Evolutionary conservation across 2,329 filamentous ascomycete genomes (phyloP).

Genomic region (Penicillium frequentans): DNA sequence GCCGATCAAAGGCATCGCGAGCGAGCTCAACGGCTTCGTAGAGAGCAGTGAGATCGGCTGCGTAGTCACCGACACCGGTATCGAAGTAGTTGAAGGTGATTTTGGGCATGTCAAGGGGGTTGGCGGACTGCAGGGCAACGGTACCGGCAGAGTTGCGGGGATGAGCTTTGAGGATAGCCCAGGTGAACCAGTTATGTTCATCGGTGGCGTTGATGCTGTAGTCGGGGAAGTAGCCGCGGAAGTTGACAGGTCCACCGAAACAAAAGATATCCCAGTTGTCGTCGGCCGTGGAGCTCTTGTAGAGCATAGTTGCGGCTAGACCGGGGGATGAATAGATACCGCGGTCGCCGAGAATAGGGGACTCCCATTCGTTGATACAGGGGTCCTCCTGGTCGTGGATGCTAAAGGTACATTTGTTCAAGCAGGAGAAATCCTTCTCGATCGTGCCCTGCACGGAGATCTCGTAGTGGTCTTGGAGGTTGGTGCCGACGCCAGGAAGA

Average conservation of each 20-base stretch:
- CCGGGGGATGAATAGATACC: slow-evolving; percentile 53
- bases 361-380: slow-evolving; percentile 45
- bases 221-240: slow-evolving; percentile 51
- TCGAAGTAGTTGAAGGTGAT: slow-evolving; percentile 62
- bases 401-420: slow-evolving; percentile 32
- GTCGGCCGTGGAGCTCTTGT: slow-evolving; percentile 37
- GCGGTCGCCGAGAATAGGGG: slow-evolving; percentile 34
- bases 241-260: slow-evolving; percentile 56
- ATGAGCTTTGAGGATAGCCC: slow-evolving; percentile 59
- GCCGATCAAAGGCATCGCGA: slow-evolving; percentile 14
- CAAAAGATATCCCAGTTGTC: slow-evolving; percentile 55
- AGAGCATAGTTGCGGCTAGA: slow-evolving; percentile 51
- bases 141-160: slow-evolving; percentile 62
- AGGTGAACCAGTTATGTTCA: slow-evolving; percentile 42
- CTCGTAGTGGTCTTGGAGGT: slow-evolving; percentile 59
- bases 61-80: slow-evolving; percentile 29
- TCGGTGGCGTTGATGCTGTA: slow-evolving; percentile 44
- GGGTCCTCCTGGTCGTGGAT: slow-evolving; percentile 29
- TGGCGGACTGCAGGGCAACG: slow-evolving; percentile 59
- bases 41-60: background rate
- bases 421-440: slow-evolving; percentile 41
- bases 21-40: background rate
- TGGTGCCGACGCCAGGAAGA: slow-evolving; percentile 62
- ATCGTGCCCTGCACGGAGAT: slow-evolving; percentile 7
- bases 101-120: slow-evolving; percentile 63